phyloP scores from a whole-genome alignment of 108 stramenopile species.

The Fragilaria radians region DNA sequence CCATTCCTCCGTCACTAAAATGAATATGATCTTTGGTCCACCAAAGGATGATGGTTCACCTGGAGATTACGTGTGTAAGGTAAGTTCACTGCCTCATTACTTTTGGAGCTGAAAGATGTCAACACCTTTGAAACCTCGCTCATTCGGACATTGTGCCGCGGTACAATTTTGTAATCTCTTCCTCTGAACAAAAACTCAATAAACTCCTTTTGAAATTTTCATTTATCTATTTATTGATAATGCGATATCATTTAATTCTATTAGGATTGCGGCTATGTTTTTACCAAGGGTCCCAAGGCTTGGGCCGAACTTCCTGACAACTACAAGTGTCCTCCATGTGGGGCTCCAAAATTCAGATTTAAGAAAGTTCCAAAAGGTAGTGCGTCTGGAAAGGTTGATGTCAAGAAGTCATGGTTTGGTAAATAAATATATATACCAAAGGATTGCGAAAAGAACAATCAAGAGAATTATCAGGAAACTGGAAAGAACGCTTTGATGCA shows the following conservation, averaged over 20 bases:
- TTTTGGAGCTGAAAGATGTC: too few species aligned
- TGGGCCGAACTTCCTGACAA: conserved; percentile 56
- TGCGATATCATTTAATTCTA: background rate
- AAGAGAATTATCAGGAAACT: too few species aligned
- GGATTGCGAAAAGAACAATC: too few species aligned
- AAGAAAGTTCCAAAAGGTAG: conserved; percentile 89
- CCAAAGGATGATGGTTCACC: conserved; percentile 78
- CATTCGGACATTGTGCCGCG: too few species aligned
- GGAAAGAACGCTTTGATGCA: too few species aligned
- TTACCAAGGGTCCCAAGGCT: conserved; percentile 80
- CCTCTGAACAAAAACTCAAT: too few species aligned
- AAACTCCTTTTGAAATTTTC: background rate
- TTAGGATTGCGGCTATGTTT: conserved; percentile 81
- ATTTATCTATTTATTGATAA: too few species aligned
- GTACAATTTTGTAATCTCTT: background rate
- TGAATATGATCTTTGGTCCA: conserved; percentile 46
- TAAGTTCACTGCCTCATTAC: conserved; percentile 21
- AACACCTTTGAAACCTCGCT: too few species aligned
- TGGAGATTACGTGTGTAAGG: conserved; percentile 75
- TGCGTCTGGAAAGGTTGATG: too few species aligned
- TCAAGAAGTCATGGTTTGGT: too few species aligned
- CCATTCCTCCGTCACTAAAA: background rate
- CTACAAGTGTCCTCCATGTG: conserved; percentile 72
- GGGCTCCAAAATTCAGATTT: conserved; percentile 69
- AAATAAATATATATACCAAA: too few species aligned